phyloP scores from a whole-genome alignment of 257 asterid species.

The Solanum pennellii region DNA sequence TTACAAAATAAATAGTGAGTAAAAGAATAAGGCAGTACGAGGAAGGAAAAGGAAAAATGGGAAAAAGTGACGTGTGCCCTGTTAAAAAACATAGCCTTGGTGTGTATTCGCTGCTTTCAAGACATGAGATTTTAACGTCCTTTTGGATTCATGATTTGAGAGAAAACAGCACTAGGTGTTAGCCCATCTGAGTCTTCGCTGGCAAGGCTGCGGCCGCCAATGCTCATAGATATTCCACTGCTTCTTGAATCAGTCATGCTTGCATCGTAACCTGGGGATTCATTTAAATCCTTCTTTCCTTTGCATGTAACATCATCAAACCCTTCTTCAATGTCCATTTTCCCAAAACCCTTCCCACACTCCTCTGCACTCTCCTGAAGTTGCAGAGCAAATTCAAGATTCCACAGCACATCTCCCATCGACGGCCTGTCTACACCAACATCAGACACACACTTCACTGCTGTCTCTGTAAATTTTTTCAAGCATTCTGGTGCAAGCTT shows the following conservation, averaged over 20 bases:
- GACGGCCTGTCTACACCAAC: background rate
- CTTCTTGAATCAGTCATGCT: background rate
- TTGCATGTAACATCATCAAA: background rate
- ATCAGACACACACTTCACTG: background rate
- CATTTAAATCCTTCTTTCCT: background rate
- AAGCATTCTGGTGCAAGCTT: background rate
- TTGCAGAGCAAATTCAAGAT: background rate
- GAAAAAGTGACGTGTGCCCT: background rate
- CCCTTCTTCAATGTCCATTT: background rate
- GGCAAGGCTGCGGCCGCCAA: background rate
- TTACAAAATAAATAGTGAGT: background rate
- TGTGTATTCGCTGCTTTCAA: background rate
- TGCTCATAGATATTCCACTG: background rate
- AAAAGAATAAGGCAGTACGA: background rate
- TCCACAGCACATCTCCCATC: background rate
- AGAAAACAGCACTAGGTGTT: background rate
- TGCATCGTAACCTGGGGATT: background rate
- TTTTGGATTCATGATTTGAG: background rate
- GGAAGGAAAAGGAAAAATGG: background rate
- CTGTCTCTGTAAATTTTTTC: background rate
- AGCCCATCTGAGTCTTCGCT: background rate
- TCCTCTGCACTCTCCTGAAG: background rate
- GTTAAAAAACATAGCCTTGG: background rate
- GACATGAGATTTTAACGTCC: background rate
- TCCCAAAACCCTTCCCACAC: background rate